Percentiles rank a stretch among this genome's conserved stretches.
Evolutionary conservation across 495 filamentous ascomycete species (phyloP).

Genomic region (Talaromyces thailandensis): DNA sequence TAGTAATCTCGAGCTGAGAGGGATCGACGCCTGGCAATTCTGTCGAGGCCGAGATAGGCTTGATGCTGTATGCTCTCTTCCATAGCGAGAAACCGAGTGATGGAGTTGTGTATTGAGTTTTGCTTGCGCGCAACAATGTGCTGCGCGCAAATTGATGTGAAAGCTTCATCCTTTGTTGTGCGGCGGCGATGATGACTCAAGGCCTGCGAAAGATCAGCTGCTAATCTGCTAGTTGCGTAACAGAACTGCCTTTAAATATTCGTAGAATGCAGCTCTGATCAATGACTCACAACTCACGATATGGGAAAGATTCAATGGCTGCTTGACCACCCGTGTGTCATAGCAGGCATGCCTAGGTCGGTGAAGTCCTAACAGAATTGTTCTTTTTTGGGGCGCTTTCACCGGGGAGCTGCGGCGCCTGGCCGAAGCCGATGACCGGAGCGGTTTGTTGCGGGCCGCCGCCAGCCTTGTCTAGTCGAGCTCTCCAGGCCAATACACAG

Average conservation of each 20-base stretch:
- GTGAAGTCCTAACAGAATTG: neutral
- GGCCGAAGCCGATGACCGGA: neutral
- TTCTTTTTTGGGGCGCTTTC: neutral
- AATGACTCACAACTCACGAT: neutral
- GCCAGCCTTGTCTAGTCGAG: neutral
- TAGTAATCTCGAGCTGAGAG: slow-evolving; percentile 62
- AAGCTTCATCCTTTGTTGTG: slow-evolving; percentile 22
- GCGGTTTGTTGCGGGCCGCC: neutral
- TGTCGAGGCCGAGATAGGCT: slow-evolving; percentile 42
- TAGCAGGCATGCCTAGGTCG: neutral
- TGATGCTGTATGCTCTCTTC: slow-evolving; percentile 50
- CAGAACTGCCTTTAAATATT: neutral
- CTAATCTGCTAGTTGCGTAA: neutral
- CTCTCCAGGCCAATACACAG: neutral
- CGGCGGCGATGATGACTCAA: neutral
- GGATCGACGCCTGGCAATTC: slow-evolving; percentile 60
- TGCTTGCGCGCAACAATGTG: slow-evolving; percentile 17
- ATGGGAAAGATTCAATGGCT: neutral
- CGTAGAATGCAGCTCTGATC: neutral
- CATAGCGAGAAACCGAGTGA: slow-evolving; percentile 22
- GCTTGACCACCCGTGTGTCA: neutral
- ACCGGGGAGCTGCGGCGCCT: neutral
- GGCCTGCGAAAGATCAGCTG: neutral
- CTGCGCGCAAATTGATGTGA: slow-evolving; percentile 33
- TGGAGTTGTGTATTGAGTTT: slow-evolving; percentile 11